Evolutionary conservation across 345 rosid species (phyloP), one percentile per base, ranked within the genome.

Genomic region (Hypericum perforatum): DNA sequence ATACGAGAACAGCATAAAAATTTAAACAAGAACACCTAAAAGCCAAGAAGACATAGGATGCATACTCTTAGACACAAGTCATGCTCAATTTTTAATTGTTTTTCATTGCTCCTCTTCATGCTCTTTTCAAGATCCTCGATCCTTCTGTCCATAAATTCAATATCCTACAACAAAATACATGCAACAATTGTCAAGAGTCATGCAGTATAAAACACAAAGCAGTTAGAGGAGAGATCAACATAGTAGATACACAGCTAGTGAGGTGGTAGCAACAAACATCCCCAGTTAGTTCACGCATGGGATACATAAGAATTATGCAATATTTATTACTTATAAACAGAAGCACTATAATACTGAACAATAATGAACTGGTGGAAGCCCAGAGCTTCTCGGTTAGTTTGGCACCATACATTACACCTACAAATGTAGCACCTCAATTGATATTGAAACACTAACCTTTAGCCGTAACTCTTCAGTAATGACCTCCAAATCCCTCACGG

Each of bases 21-120:
- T 22, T 11, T 55, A 41, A 50, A 11, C 14, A 7, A 38, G 22
- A 49, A 37, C 11, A 15, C 7, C 8, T 16, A 43, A 16, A 42
- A 49, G 29, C 7, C 0, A 22, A 22, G 32, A 22, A 22, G 32
- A 22, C 36, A 16, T 32, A 45, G 4, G 38, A 9, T 40, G 62
- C 80, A 32, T 46, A 84, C 89, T 85, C 56, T 77, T 52, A 57
- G 58, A 46, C 86, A 79, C 59, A 74, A 43, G 40, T 92, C 98
- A 56, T 29, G 81, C 76, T 92, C 97, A 58, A 85, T 59, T 72
- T 88, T 92, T 0, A 92, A 73, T 68, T 75, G 87, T 73, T 92
- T 88, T 73, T 92, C 95, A 64, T 92, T 92, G 90, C 98, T 92
- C 78, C 95, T 85, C 78, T 85, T 92, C 97, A 92, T 84, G 91